phyloP scores from a whole-genome alignment of 2,329 filamentous ascomycete genomes.

The Dactylonectria estremocensis region DNA sequence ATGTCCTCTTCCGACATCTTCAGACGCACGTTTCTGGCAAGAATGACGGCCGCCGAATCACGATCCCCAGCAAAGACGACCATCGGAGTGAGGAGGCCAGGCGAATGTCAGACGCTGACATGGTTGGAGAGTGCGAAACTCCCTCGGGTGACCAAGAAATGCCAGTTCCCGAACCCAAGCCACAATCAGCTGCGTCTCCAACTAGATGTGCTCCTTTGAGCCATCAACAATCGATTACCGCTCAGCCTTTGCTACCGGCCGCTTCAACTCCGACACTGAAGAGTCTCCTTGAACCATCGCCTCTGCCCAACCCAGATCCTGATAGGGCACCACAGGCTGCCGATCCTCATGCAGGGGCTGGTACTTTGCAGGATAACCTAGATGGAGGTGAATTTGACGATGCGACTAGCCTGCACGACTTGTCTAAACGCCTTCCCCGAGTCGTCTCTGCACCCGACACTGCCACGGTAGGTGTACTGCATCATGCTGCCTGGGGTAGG shows the following conservation, averaged over 20 bases:
- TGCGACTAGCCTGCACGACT: neutral
- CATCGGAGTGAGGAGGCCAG: neutral
- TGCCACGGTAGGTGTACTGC: too few relatives aligned
- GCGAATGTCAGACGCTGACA: neutral
- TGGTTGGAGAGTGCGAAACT: neutral
- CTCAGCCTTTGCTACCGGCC: neutral
- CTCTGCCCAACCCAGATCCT: neutral
- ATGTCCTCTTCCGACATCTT: constrained; percentile 28
- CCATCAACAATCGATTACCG: neutral
- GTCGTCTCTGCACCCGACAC: too few relatives aligned
- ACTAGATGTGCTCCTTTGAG: neutral
- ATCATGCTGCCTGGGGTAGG: too few relatives aligned
- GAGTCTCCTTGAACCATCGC: neutral
- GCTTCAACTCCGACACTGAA: neutral
- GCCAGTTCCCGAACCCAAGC: neutral
- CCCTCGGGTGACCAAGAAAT: neutral
- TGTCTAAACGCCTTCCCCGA: neutral
- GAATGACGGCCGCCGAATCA: neutral
- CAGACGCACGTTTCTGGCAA: constrained; percentile 14
- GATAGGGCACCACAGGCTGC: neutral
- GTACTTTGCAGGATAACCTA: neutral
- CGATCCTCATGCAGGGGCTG: neutral
- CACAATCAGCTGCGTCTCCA: neutral
- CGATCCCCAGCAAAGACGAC: neutral
- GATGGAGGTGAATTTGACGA: neutral